Base-by-base conservation (phyloP, 768 basidiomycete species). In the Podaxis mareebaensis region DNA sequence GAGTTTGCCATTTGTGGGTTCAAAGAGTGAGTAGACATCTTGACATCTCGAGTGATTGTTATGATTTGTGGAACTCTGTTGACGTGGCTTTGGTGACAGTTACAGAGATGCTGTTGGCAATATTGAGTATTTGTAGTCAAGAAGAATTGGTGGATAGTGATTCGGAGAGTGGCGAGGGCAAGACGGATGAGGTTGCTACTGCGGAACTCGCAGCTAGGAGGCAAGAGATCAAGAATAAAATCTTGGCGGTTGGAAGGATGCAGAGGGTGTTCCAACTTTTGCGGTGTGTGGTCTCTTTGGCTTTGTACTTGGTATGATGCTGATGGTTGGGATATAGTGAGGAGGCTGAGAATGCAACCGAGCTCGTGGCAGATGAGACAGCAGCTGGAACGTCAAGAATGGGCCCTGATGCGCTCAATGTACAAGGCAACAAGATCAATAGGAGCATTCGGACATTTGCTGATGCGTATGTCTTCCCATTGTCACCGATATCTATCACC, bases 1-100 rank as follows among this genome's bases (percentile, higher is more conserved):
- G 96, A 93, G 91, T 82, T 74, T 99, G 61, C 96, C 96, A 0
- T 99, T 99, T 72, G 95, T 99, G 4, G 96, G 95, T 58, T 89
- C 93, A 67, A 99, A 99, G 79, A 97, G 96, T 96, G 65, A 60
- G 92, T 78, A 24, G 3, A 42, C 39, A 11, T 36, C 48, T 57
- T n/a, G 22, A 12, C 1, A 56, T 53, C 3, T 20, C 53, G 5
- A 26, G 49, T 49, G 40, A 13, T 46, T 39, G 56, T 38, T 33
- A n/a, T 10, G 13, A 63, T 56, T 36, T 7, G 6, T 30, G 28
- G 28, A 30, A 30, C 7, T 7, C 28, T 30, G 6, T 30, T 30
- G 28, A 30, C 28, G 1, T 7, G 28, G 28, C 1, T 30, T 30
- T 30, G 28, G 28, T 30, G 58, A 2, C 65, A 98, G 96, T 99